Conservation (phyloP, 2,329 filamentous ascomycete genomes). For the Ophiocordyceps polyrhachis-furcata region DNA sequence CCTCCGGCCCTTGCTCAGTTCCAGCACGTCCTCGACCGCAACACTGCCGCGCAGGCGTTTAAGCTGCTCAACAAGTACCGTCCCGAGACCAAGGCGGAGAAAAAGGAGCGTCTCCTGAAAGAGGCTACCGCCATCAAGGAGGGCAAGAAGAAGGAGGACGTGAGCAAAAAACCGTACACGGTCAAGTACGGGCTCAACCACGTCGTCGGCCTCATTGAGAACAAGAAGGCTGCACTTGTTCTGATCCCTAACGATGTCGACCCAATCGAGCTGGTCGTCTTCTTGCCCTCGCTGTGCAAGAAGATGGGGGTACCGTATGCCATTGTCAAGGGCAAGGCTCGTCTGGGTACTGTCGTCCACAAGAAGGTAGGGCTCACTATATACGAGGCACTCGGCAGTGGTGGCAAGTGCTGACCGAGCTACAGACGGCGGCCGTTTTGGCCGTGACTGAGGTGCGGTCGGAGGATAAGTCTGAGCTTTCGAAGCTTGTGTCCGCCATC, state of each 20-base stretch:
- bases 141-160: constrained; percentile 99
- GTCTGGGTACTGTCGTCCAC: constrained; percentile 96
- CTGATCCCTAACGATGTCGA: constrained; percentile 99
- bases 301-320: constrained; percentile 99
- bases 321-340: constrained; percentile 99
- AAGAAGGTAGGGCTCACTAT: constrained; percentile 59
- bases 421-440: constrained; percentile 79
- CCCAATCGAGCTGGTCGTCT: constrained; percentile 98
- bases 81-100: constrained; percentile 96
- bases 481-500: constrained; percentile 88
- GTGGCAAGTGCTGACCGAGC: neutral
- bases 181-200: constrained; percentile 99
- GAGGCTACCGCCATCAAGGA: constrained; percentile 95
- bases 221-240: constrained; percentile 98
- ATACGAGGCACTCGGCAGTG: neutral
- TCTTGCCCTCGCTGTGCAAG: constrained; percentile 95
- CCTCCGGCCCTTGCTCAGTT: constrained; percentile 95
- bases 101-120: constrained; percentile 98
- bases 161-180: constrained; percentile 98
- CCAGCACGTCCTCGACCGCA: constrained; percentile 90
- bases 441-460: constrained; percentile 91
- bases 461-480: constrained; percentile 96
- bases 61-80: constrained; percentile 99
- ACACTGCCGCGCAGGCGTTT: constrained; percentile 91
- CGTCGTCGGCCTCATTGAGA: constrained; percentile 91